Evolutionary conservation across 148 eudicot genomes (phyloP).

Genomic region (Cornus suecica): DNA sequence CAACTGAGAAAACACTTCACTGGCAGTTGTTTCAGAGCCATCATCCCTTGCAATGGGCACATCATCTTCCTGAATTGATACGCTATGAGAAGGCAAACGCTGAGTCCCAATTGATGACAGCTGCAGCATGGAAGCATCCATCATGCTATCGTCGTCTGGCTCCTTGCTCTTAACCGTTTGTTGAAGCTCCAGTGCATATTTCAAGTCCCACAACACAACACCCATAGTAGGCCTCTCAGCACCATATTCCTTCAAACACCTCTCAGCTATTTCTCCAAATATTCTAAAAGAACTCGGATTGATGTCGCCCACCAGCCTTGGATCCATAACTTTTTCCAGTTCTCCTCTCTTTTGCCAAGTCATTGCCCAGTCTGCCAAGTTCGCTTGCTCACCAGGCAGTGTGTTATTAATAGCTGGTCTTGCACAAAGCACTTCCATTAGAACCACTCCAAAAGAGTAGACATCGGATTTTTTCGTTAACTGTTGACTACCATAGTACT

Average conservation of each 20-base stretch:
- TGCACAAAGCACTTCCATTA: constrained; percentile 56
- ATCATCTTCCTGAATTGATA: constrained; percentile 6
- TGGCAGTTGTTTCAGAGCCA: constrained; percentile 3
- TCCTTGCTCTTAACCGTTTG: constrained; percentile 9
- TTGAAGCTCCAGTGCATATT: constrained; percentile 44
- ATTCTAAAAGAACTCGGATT: constrained; percentile 33
- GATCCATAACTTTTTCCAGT: constrained; percentile 37
- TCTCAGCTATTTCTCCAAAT: constrained; percentile 36
- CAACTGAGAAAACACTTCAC: constrained; percentile 34
- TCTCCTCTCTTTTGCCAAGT: constrained; percentile 18
- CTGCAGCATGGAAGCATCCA: constrained; percentile 29
- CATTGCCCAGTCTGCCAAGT: constrained; percentile 45
- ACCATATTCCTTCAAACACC: constrained; percentile 33
- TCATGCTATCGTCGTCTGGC: constrained; percentile 30
- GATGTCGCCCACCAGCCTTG: constrained; percentile 32
- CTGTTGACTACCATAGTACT: constrained; percentile 31
- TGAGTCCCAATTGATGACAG: constrained; percentile 21
- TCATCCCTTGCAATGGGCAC: neutral
- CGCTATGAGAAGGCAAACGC: constrained; percentile 31
- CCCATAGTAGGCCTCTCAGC: constrained; percentile 45
- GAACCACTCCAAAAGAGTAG: constrained; percentile 60
- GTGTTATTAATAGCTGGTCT: constrained; percentile 31
- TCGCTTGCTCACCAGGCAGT: constrained; percentile 34
- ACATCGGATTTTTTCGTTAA: constrained; percentile 57
- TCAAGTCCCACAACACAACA: constrained; percentile 53